Conservation (phyloP, 2,329 filamentous ascomycete species). For the Ambrosiella cleistominuta region DNA sequence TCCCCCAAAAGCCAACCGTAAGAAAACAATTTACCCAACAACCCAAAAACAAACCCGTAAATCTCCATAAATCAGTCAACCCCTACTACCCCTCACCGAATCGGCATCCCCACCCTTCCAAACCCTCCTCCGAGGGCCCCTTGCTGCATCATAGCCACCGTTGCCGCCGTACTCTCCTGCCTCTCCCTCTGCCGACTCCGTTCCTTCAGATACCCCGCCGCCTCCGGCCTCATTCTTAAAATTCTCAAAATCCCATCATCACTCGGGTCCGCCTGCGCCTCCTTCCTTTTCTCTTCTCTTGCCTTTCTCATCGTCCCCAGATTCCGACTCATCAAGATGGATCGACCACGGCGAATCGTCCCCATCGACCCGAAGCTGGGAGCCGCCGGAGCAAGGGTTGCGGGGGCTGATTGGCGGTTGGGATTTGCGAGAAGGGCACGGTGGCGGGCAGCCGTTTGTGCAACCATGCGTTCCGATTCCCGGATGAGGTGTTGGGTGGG, state of each 20-base stretch:
- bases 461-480: conserved; percentile 91
- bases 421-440: conserved; percentile 48
- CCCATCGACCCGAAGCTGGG: conserved; percentile 53
- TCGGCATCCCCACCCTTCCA: conserved; percentile 28
- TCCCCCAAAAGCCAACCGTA: no score
- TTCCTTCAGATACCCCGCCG: conserved; percentile 71
- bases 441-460: conserved; percentile 58
- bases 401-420: conserved; percentile 54
- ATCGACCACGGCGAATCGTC: conserved; percentile 49
- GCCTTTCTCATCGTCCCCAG: conserved; percentile 89
- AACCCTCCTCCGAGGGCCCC: conserved; percentile 30
- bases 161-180: conserved; percentile 73
- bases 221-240: conserved; percentile 84
- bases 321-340: conserved; percentile 87
- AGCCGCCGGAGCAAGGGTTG: conserved; percentile 28
- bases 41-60: not conserved
- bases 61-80: not conserved
- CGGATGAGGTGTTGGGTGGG: conserved; percentile 78
- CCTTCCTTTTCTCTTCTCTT: conserved; percentile 88
- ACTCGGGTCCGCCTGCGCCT: conserved; percentile 88
- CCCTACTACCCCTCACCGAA: not conserved
- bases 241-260: conserved; percentile 98
- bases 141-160: conserved; percentile 86
- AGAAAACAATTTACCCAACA: not conserved
- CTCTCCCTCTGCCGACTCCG: conserved; percentile 86